Percentiles rank a stretch among this genome's conserved stretches.
phyloP scores from a whole-genome alignment of 352 stramenopile genomes.

The Phytophthora multivora region DNA sequence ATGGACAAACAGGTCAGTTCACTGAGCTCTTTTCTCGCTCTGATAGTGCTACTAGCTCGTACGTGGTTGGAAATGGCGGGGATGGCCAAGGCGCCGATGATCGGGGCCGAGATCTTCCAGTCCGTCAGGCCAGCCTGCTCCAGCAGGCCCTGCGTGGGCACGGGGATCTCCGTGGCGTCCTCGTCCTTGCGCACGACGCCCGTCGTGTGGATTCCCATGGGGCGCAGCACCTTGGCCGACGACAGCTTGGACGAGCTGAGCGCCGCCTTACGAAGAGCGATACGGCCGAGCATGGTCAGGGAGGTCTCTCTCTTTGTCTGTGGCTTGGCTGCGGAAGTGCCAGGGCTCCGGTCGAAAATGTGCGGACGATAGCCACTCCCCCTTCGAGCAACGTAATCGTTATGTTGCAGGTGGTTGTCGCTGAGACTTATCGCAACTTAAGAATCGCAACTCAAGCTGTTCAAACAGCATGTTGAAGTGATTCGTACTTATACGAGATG shows the following conservation, averaged over 20 bases:
- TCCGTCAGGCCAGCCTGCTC: conserved; percentile 74
- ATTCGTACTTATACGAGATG: conserved; percentile 7
- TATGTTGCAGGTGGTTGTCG: conserved; percentile 1
- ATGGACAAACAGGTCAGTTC: conserved; percentile 8
- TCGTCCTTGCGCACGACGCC: conserved; percentile 58
- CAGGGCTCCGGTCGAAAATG: conserved; percentile 4
- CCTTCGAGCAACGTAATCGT: conserved; percentile 20
- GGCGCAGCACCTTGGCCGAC: conserved; percentile 44
- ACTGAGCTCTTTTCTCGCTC: neutral
- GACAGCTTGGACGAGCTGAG: conserved; percentile 56
- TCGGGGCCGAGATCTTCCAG: conserved; percentile 84
- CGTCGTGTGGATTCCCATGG: conserved; percentile 65
- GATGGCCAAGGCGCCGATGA: conserved; percentile 74
- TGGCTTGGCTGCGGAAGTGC: conserved; percentile 17
- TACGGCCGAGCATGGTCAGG: conserved; percentile 73
- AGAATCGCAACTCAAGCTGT: neutral
- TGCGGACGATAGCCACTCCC: conserved; percentile 25
- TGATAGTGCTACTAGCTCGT: conserved; percentile 19
- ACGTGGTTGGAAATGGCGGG: conserved; percentile 84
- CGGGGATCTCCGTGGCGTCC: conserved; percentile 43
- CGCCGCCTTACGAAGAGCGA: conserved; percentile 70
- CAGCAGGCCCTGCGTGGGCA: conserved; percentile 62
- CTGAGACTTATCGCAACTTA: neutral
- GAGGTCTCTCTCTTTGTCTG: conserved; percentile 9
- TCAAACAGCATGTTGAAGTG: neutral